A percentile compares a stretch with the other conserved stretches of the same genome.
Evolutionary conservation across 805 yeast genomes (phyloP).

Genomic region (Candida succiphila): DNA sequence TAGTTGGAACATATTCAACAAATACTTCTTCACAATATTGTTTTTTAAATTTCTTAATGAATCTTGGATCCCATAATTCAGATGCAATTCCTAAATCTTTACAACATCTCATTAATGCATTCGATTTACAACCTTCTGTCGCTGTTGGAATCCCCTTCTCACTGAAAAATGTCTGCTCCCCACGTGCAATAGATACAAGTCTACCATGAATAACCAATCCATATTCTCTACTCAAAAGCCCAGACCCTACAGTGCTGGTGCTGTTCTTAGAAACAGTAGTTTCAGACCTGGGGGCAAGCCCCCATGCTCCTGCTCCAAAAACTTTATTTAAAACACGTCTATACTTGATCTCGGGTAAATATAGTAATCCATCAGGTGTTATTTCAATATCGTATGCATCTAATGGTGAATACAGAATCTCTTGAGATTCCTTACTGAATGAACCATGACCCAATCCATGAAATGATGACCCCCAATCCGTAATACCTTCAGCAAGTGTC

Average conservation of each 20-base stretch:
- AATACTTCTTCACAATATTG: constrained; percentile 69
- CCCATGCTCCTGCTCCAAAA: constrained; percentile 99
- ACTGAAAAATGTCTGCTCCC: constrained; percentile 88
- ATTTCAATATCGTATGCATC: constrained; percentile 74
- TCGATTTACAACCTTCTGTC: constrained; percentile 93
- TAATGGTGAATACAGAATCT: constrained; percentile 53
- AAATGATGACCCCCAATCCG: constrained; percentile 81
- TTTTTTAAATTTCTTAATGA: constrained; percentile 61
- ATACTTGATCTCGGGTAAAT: constrained; percentile 91
- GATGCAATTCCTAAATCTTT: constrained; percentile 95
- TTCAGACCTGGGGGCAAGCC: constrained; percentile 86
- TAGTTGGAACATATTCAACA: constrained; percentile 74
- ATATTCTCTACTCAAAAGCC: constrained; percentile 74
- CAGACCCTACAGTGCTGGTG: constrained; percentile 6
- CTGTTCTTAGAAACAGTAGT: constrained; percentile 64
- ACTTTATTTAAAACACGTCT: constrained; percentile 82
- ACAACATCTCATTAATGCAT: constrained; percentile 96
- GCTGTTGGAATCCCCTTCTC: constrained; percentile 90
- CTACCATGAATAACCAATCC: constrained; percentile 83
- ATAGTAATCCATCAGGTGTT: constrained; percentile 89
- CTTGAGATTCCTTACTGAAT: constrained; percentile 51
- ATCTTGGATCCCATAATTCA: constrained; percentile 94
- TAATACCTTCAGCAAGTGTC: too few relatives aligned
- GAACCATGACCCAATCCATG: constrained; percentile 79
- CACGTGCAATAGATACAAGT: constrained; percentile 84